These are phyloP conservation scores for Oryza officinalis DNA, from an alignment of 176 grass and related monocot species.

Conservation along the genomic window DNA sequence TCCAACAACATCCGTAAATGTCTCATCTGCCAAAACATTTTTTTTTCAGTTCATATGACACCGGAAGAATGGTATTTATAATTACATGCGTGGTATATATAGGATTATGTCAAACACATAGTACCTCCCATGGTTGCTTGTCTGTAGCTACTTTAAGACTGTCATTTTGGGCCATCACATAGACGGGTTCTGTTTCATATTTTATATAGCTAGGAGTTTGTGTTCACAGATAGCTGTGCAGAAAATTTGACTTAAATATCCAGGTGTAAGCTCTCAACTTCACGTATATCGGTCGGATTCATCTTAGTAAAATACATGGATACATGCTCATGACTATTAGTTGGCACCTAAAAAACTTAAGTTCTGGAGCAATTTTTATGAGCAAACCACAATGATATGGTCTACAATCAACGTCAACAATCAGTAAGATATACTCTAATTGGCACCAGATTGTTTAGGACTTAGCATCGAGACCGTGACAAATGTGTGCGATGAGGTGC, in stretches of 20 bases:
- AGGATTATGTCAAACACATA: neutral
- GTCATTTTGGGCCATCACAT: neutral
- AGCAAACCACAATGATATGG: slow-evolving; percentile 3
- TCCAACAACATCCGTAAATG: slow-evolving; percentile 77
- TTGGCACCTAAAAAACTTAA: neutral
- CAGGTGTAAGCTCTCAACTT: neutral
- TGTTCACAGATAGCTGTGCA: neutral
- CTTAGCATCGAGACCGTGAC: neutral
- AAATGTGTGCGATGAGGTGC: neutral
- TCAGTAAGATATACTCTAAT: neutral
- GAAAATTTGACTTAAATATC: neutral
- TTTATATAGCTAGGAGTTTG: slow-evolving; percentile 7
- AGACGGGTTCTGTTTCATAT: neutral
- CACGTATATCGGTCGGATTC: neutral
- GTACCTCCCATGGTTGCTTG: neutral
- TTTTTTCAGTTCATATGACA: slow-evolving; percentile 8
- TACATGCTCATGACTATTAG: neutral
- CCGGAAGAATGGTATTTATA: neutral
- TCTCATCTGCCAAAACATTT: slow-evolving; percentile 48
- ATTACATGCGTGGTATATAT: neutral
- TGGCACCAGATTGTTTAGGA: neutral
- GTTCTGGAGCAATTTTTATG: neutral
- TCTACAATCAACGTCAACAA: neutral
- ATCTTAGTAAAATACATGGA: neutral
- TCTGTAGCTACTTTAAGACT: neutral